A percentile compares a stretch with the other conserved stretches of the same genome.
These are phyloP conservation scores for Coemansia sp. DNA, from an alignment of 192 early-diverging fungal species.

Conservation along the genomic window DNA sequence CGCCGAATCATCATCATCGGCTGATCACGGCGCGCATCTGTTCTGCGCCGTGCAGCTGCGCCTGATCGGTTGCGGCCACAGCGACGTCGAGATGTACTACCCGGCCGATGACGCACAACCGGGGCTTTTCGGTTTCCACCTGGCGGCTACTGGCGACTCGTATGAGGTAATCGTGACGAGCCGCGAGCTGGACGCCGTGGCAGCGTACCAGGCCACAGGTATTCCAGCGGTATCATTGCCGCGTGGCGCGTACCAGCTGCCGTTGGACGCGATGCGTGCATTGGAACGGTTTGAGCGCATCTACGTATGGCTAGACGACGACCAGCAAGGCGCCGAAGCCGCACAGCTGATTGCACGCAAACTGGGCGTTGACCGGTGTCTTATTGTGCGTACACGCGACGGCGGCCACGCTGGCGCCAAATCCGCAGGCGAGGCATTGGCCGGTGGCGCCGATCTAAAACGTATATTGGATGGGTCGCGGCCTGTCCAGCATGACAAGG, in stretches of 20 bases:
- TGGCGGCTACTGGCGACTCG: constrained; percentile 39
- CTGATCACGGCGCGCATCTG: constrained; percentile 1
- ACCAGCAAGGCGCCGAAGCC: constrained; percentile 61
- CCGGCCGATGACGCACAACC: constrained; percentile 54
- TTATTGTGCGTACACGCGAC: constrained; percentile 55
- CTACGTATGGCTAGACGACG: constrained; percentile 70
- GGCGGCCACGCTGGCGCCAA: constrained; percentile 52
- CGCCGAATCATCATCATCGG: no score
- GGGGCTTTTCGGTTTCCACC: constrained; percentile 68
- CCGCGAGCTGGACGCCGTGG: constrained; percentile 67
- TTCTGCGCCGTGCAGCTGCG: constrained; percentile 57
- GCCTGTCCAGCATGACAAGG: constrained; percentile 65
- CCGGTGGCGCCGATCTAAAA: constrained; percentile 36
- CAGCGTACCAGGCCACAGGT: constrained; percentile 64
- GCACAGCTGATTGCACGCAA: constrained; percentile 63
- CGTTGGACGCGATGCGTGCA: constrained; percentile 58
- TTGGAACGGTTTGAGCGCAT: constrained; percentile 65
- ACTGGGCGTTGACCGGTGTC: constrained; percentile 63
- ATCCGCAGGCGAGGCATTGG: constrained; percentile 59
- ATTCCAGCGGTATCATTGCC: constrained; percentile 64
- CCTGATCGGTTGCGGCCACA: constrained; percentile 41
- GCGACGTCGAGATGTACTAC: constrained; percentile 56
- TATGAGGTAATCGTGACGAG: constrained; percentile 59
- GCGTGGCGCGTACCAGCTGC: constrained; percentile 57
- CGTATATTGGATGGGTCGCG: constrained; percentile 50